Conservation (phyloP, 495 filamentous ascomycete species). For the Aeminium ludgeri region DNA sequence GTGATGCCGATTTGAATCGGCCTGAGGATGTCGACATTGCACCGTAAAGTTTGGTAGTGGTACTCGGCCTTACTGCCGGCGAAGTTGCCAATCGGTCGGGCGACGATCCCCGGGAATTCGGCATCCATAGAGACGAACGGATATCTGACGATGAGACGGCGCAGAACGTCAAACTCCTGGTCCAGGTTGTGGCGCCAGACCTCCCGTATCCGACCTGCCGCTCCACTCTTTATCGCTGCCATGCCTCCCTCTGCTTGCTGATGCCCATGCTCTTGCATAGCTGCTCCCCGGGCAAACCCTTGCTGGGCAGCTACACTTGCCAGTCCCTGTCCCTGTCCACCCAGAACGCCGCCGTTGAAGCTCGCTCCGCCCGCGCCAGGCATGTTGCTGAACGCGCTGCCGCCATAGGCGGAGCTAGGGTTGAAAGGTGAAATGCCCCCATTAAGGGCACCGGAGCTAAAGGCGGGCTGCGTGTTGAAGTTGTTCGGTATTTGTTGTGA, state of each 20-base stretch:
- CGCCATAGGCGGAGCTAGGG: conserved; percentile 12
- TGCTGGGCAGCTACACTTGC: conserved; percentile 80
- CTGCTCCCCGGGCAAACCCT: conserved; percentile 63
- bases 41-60: conserved; percentile 93
- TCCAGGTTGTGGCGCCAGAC: conserved; percentile 85
- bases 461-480: conserved; percentile 19
- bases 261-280: conserved; percentile 49
- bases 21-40: conserved; percentile 91
- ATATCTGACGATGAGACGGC: conserved; percentile 71
- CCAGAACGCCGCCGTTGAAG: conserved; percentile 29
- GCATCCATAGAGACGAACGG: conserved; percentile 97
- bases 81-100: conserved; percentile 85
- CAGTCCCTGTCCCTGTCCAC: conserved; percentile 60
- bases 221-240: conserved; percentile 36
- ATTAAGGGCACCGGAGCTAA: conserved; percentile 9
- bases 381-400: conserved; percentile 13
- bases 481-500: conserved; percentile 38
- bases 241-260: conserved; percentile 21
- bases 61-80: conserved; percentile 78
- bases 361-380: conserved; percentile 12
- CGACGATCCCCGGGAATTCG: conserved; percentile 91
- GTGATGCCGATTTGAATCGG: conserved; percentile 95
- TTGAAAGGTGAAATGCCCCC: conserved; percentile 16
- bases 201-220: conserved; percentile 54
- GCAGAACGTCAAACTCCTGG: conserved; percentile 70